Conservation (phyloP, 2,329 filamentous ascomycete genomes). For the Tolypocladium ovalisporum region DNA sequence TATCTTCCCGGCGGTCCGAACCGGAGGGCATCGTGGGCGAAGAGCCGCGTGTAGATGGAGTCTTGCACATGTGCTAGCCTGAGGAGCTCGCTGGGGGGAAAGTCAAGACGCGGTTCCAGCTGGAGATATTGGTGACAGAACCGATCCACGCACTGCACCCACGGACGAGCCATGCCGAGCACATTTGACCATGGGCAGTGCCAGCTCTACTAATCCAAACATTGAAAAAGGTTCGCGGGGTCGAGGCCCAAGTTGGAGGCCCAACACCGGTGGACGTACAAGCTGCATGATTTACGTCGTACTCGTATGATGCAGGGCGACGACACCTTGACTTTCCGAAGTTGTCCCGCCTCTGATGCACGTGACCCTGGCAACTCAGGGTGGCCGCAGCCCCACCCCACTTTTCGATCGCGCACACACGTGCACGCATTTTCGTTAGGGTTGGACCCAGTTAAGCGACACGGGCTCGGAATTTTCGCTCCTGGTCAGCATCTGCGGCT, state of each 20-base stretch:
- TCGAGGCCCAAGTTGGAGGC: not conserved
- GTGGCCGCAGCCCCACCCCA: not conserved
- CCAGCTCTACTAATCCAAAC: not conserved
- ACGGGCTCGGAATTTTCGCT: constrained; percentile 24
- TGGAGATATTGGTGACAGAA: constrained; percentile 74
- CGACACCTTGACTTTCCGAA: not conserved
- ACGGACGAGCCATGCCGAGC: constrained; percentile 1
- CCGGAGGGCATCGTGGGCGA: constrained; percentile 43
- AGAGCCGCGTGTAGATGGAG: constrained; percentile 54
- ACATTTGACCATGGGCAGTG: not conserved
- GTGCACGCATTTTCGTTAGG: constrained; percentile 22
- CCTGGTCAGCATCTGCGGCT: constrained; percentile 15
- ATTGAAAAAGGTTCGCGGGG: not conserved
- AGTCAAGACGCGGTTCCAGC: constrained; percentile 52
- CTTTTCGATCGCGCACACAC: not conserved
- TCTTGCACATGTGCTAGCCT: constrained; percentile 52
- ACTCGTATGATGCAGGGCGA: no score
- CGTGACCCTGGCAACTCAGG: not conserved
- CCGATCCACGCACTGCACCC: constrained; percentile 24
- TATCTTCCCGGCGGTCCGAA: constrained; percentile 59
- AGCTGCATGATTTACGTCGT: not conserved
- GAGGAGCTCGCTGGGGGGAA: constrained; percentile 49
- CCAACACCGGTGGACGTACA: not conserved
- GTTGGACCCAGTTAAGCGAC: constrained; percentile 35
- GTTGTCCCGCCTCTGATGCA: not conserved